phyloP scores from a whole-genome alignment of 2,329 filamentous ascomycete genomes.

The Colletotrichum abscissum region DNA sequence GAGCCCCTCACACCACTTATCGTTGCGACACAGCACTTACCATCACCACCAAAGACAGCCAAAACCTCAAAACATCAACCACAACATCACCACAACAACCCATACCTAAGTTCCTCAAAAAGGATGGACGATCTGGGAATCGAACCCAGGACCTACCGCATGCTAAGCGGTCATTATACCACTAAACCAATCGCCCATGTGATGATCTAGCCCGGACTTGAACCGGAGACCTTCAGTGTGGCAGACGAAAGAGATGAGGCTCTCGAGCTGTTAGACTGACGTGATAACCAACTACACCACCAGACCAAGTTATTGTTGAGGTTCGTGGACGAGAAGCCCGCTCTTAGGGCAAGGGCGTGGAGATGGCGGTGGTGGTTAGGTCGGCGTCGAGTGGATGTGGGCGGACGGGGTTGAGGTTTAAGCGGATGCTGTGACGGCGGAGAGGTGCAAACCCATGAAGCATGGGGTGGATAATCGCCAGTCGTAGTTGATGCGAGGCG shows the following conservation, averaged over 20 bases:
- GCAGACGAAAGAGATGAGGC: background rate
- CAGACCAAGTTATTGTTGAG: constrained; percentile 5
- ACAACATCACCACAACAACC: background rate
- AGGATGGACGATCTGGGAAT: constrained; percentile 29
- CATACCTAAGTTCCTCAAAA: background rate
- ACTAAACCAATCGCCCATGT: constrained; percentile 31
- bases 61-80: background rate
- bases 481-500: background rate
- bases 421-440: background rate
- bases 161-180: constrained; percentile 35
- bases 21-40: no score
- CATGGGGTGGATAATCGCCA: constrained; percentile 16
- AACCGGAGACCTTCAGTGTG: constrained; percentile 35
- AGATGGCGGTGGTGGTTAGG: no score
- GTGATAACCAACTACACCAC: constrained; percentile 59
- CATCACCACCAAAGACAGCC: no score
- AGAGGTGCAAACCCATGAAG: constrained; percentile 26
- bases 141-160: constrained; percentile 33
- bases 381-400: no score
- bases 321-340: no score
- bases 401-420: no score
- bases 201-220: constrained; percentile 34
- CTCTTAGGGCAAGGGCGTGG: no score
- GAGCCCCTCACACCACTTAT: no score
- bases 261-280: constrained; percentile 54